These are phyloP conservation scores for Nannochloris sp. DNA, from an alignment of 139 green algal species.

Conservation along the genomic window DNA sequence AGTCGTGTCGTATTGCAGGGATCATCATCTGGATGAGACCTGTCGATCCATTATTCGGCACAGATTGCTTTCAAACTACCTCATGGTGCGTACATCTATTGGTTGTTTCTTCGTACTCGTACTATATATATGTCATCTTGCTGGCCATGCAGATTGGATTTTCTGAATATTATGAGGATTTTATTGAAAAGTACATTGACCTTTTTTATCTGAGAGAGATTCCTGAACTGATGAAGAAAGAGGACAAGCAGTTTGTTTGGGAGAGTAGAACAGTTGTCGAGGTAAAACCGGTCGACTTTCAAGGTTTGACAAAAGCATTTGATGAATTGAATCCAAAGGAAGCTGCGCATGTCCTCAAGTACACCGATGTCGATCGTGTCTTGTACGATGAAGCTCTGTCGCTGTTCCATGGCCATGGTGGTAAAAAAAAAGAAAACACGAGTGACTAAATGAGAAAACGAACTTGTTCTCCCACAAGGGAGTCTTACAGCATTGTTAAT, in stretches of 20 bases:
- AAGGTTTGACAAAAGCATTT: neutral
- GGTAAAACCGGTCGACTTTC: neutral
- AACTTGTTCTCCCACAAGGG: no score
- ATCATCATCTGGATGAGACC: neutral
- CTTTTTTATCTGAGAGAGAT: neutral
- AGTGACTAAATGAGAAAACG: neutral
- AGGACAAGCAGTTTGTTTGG: neutral
- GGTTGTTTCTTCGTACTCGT: no score
- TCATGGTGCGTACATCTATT: neutral
- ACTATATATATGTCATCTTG: no score
- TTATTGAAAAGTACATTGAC: neutral
- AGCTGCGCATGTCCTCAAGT: neutral
- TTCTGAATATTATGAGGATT: slow-evolving; percentile 5
- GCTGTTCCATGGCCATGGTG: neutral
- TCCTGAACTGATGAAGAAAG: neutral
- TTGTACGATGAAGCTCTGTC: neutral
- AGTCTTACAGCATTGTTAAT: no score
- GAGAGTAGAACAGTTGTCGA: neutral
- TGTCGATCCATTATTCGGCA: neutral
- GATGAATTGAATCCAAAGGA: neutral
- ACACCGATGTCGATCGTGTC: neutral
- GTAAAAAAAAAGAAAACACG: neutral
- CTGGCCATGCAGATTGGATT: neutral
- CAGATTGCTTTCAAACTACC: neutral
- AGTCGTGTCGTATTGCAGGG: neutral